A percentile compares a stretch with the other conserved stretches of the same genome.
Evolutionary conservation across 371 early-diverging fungal species (phyloP).

Genomic region (Mortierella sp.): DNA sequence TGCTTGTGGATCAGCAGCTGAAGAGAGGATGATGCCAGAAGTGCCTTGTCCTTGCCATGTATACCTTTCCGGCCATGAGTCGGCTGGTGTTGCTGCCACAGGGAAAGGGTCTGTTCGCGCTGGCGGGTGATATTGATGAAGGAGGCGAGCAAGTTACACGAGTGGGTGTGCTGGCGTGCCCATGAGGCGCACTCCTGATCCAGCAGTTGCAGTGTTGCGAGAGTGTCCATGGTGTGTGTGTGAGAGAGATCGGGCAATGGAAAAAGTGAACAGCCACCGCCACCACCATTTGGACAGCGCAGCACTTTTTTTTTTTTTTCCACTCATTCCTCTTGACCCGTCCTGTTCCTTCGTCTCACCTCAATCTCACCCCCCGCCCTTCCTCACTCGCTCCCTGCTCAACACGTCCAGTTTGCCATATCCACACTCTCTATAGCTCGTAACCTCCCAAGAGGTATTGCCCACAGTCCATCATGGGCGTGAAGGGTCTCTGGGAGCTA

Average conservation of each 20-base stretch:
- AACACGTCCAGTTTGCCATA: neutral
- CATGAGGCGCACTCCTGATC: slow-evolving; percentile 48
- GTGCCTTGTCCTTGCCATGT: slow-evolving; percentile 2
- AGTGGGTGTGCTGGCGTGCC: slow-evolving; percentile 46
- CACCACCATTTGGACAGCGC: slow-evolving; percentile 12
- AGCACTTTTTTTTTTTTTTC: too few relatives aligned
- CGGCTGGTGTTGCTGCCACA: slow-evolving; percentile 15
- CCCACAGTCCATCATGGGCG: slow-evolving; percentile 80
- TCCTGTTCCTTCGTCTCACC: neutral
- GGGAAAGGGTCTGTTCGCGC: slow-evolving; percentile 39
- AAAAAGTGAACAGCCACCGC: slow-evolving; percentile 23
- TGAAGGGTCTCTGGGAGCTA: slow-evolving; percentile 94
- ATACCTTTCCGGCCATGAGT: too few relatives aligned
- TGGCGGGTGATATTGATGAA: slow-evolving; percentile 48
- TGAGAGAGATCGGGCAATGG: neutral
- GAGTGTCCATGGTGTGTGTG: slow-evolving; percentile 24
- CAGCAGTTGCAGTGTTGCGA: slow-evolving; percentile 31
- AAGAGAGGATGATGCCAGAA: slow-evolving; percentile 24
- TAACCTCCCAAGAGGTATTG: neutral
- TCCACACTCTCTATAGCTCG: neutral
- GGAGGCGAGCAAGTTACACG: slow-evolving; percentile 43
- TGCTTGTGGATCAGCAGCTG: slow-evolving; percentile 42
- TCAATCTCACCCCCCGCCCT: neutral
- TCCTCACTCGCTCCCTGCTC: neutral
- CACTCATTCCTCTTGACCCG: neutral